phyloP scores from a whole-genome alignment of 1,139 yeast species.

The Hyphopichia pseudoburtonii region DNA sequence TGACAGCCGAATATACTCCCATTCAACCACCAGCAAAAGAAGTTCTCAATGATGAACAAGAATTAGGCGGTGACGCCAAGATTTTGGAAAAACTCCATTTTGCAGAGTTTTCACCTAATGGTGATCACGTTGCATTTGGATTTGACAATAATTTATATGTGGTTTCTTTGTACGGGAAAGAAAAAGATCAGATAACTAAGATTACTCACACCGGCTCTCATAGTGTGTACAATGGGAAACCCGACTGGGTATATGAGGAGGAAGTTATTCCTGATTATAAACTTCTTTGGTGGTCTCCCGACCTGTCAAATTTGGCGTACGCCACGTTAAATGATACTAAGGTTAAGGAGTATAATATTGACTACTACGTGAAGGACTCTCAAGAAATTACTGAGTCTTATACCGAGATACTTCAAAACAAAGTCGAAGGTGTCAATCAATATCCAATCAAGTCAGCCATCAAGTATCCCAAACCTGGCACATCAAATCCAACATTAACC shows the following conservation, averaged over 20 bases:
- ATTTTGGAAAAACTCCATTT: slow-evolving; percentile 35
- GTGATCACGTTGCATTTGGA: slow-evolving; percentile 34
- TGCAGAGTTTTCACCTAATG: slow-evolving; percentile 43
- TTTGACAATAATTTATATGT: slow-evolving; percentile 41
- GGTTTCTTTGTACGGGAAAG: slow-evolving; percentile 24
- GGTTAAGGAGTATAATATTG: slow-evolving; percentile 66
- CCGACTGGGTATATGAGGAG: slow-evolving; percentile 98
- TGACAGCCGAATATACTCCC: slow-evolving; percentile 20
- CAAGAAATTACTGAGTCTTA: slow-evolving; percentile 30
- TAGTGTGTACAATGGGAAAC: slow-evolving; percentile 75
- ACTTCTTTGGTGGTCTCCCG: slow-evolving; percentile 88
- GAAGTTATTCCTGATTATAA: slow-evolving; percentile 68
- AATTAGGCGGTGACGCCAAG: slow-evolving; percentile 6
- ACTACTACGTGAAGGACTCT: slow-evolving; percentile 52
- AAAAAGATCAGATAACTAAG: slow-evolving; percentile 24
- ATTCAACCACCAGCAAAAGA: slow-evolving; percentile 21
- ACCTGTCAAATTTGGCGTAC: slow-evolving; percentile 63
- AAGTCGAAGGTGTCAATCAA: slow-evolving; percentile 32
- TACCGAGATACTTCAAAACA: slow-evolving; percentile 15
- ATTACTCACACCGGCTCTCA: slow-evolving; percentile 71
- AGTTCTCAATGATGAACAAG: slow-evolving; percentile 6
- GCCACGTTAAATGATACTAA: slow-evolving; percentile 68
- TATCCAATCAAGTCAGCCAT: slow-evolving; percentile 55
- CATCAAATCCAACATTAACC: slow-evolving; percentile 59
- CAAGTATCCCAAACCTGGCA: slow-evolving; percentile 92